Percentiles rank a stretch among this genome's conserved stretches.
These are phyloP conservation scores for Candida piceae DNA, from an alignment of 805 yeast genomes.

Conservation along the genomic window DNA sequence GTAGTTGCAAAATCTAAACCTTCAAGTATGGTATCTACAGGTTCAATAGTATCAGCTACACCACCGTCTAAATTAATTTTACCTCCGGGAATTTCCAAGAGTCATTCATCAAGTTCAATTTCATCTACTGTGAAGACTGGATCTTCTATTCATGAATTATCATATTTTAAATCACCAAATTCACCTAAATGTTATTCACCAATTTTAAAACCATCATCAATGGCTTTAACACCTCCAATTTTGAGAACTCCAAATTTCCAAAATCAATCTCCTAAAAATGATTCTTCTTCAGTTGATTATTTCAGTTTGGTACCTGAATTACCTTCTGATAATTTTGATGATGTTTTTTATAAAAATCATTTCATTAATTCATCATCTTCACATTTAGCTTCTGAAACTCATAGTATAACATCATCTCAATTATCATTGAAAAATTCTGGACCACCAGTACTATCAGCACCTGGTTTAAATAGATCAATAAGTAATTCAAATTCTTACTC, in stretches of 20 bases:
- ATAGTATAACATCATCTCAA: constrained; percentile 1
- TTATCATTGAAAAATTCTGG: too few species aligned
- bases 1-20: constrained; percentile 31
- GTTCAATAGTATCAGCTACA: not conserved
- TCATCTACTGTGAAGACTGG: too few species aligned
- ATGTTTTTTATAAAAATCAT: not conserved
- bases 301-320: too few species aligned
- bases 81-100: too few species aligned
- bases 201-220: not conserved
- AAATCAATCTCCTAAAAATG: too few species aligned
- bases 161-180: too few species aligned
- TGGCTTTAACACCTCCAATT: not conserved
- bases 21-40: constrained; percentile 13
- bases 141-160: too few species aligned
- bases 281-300: too few species aligned
- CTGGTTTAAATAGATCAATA: constrained; percentile 1
- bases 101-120: too few species aligned
- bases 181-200: too few species aligned
- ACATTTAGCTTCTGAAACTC: not conserved
- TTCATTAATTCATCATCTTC: not conserved
- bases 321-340: too few species aligned
- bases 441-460: constrained; percentile 1
- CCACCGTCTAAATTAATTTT: too few species aligned
- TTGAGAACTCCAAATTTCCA: constrained; percentile 1
- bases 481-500: constrained; percentile 14